Base-by-base conservation (phyloP, 2,329 filamentous ascomycete genomes). In the Samsoniella hepiali region DNA sequence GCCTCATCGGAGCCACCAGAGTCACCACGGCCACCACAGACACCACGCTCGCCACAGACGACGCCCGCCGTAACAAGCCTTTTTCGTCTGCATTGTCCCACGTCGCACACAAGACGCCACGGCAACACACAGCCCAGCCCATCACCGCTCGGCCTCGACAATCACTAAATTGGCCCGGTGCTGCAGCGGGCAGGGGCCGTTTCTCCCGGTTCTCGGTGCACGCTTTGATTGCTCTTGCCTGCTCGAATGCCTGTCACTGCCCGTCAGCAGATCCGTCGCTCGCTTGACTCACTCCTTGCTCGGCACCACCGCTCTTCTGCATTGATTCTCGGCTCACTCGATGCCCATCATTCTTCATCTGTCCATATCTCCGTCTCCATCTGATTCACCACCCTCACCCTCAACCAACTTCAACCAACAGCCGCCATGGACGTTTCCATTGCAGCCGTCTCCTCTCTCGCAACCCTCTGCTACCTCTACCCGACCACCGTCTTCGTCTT, bases 401-500 rank as follows among this genome's bases (percentile, higher is more conserved):
- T 40, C 15, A 50, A 22, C n/a, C 31, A 31, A 34, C 42, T 17
- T 27, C 40, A 32, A 47, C 59, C 53, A 40, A 42, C 53, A 17
- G 11, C 38, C 38, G 13, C 7, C 36, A 67, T 68, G 67, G 31
- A 65, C 10, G 36, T 63, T 17, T 67, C 71, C 9, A 60, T 72
- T 40, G 69, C 73, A 22, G 64, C 50, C 47, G 36, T 55, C 44
- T 44, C 68, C 64, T 73, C 76, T 65, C 72, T 82, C 62, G 72
- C 75, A 53, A 74, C 75, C 67, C 75, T 88, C 51, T 84, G 85
- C 73, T 89, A 89, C 71, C 73, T 79, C 9, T 87, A 84, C 67
- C 86, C 88, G 11, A 77, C 82, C 10, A 64, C 78, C 27, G 73
- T 87, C 64, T 87, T 88, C 68, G 55, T 78, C 62, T 89, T 84